Conservation (phyloP, 2,329 filamentous ascomycete genomes). For the Cladosporium sp. region DNA sequence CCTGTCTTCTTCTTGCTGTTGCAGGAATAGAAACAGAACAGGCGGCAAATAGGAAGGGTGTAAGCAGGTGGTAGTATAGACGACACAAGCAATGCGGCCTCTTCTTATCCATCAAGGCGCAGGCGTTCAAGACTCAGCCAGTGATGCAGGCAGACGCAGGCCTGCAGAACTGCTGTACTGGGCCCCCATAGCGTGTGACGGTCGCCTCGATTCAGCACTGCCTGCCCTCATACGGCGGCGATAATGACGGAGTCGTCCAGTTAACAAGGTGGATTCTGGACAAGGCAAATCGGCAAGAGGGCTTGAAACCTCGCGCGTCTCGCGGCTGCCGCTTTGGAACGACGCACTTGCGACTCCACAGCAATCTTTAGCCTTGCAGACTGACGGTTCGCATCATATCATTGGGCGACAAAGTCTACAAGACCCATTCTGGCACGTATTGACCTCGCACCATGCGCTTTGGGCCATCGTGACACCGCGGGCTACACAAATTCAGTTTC, state of each 20-base stretch:
- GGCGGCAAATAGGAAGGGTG: neutral
- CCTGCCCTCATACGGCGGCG: neutral
- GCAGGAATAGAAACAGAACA: neutral
- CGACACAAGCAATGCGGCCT: neutral
- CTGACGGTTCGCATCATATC: neutral
- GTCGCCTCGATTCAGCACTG: slow-evolving; percentile 9
- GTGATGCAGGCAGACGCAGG: neutral
- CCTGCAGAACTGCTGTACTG: neutral
- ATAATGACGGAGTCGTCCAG: neutral
- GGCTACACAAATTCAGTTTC: neutral
- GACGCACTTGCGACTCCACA: slow-evolving; percentile 7
- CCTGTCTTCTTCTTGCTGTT: neutral
- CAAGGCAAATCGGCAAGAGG: neutral
- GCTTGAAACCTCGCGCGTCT: slow-evolving; percentile 1
- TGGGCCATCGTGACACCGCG: neutral
- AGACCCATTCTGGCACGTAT: neutral
- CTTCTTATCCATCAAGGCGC: slow-evolving; percentile 1
- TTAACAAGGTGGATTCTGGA: neutral
- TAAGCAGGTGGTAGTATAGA: neutral
- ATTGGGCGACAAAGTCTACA: neutral
- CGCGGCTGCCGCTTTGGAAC: slow-evolving; percentile 7
- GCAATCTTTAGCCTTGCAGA: slow-evolving; percentile 4
- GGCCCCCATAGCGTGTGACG: neutral
- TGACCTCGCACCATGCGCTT: neutral
- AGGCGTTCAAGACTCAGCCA: neutral